Evolutionary conservation across 495 filamentous ascomycete species (phyloP), one percentile per base, ranked within the genome.

Genomic region (Aspergillus steynii): DNA sequence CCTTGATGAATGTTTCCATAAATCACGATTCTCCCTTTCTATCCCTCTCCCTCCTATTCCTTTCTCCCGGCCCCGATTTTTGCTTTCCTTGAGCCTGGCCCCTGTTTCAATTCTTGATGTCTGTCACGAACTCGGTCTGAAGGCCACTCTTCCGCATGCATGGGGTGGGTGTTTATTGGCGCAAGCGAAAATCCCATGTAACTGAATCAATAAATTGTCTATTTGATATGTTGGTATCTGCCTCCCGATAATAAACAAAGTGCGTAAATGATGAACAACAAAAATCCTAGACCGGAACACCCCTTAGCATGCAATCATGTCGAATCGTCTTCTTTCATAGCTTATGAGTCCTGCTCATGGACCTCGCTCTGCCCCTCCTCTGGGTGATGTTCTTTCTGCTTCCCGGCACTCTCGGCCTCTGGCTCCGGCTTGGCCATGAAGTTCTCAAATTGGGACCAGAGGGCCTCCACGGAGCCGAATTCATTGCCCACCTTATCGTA

Each of bases 371-470:
- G 57, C 15, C 57, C 67, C 53, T 70, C 65, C 27, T 59, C 57
- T 6, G 62, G 53, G 37, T 32, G 46, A 32, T 57, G 55, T 45
- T 63, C 59, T 28, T 29, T 59, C 69, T 71, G 52, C 61, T 71
- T 50, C 57, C 52, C 20, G 28, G 26, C 52, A 32, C 76, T 69
- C 47, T 79, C 77, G 27, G 75, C 76, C 62, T 86, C 86, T 0
- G 90, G 88, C n/a, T 74, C 71, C 4, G 71, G 57, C 62, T 87
- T 89, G 20, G 86, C 91, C 94, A 97, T 98, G 63, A 97, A 93
- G 58, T 88, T 89, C 80, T 99, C 95, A 69, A 99, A 99, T 61
- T 96, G 91, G 37, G 89, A 93, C 95, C 95, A 99, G 37, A 99
- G 83, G 29, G 91, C 92, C 75, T 99, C 95, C 20, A 99, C 95